Percentiles rank a stretch among this genome's conserved stretches.
These are phyloP conservation scores for Xylariaceae sp. DNA, from an alignment of 2,329 filamentous ascomycete species.

Conservation along the genomic window DNA sequence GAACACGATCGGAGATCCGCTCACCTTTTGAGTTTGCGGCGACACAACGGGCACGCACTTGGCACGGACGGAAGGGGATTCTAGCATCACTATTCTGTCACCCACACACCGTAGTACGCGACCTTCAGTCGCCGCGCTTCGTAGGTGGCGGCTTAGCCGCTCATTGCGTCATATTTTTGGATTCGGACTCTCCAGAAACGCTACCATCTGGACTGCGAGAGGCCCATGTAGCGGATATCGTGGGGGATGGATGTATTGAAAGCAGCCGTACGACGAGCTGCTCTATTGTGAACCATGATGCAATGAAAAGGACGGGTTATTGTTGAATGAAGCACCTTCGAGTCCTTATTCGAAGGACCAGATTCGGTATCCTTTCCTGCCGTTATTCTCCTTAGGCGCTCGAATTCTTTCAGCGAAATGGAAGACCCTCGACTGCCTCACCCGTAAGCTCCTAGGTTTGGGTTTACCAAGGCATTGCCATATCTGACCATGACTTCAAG, in stretches of 20 bases:
- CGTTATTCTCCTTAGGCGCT: background rate
- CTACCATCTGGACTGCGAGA: background rate
- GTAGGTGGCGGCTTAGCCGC: background rate
- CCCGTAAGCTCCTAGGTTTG: conserved; percentile 26
- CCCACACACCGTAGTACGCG: background rate
- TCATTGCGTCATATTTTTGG: background rate
- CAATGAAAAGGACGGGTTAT: background rate
- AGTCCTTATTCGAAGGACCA: background rate
- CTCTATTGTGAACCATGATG: background rate
- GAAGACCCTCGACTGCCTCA: conserved; percentile 20
- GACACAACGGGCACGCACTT: conserved; percentile 1
- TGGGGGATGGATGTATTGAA: background rate
- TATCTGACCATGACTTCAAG: conserved; percentile 28
- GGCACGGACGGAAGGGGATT: background rate
- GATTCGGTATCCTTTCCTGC: background rate
- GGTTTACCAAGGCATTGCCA: background rate
- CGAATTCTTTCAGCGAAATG: conserved; percentile 15
- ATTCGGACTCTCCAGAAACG: background rate
- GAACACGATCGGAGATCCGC: conserved; percentile 1
- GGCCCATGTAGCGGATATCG: background rate
- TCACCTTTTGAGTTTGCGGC: conserved; percentile 8
- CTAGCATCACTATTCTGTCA: background rate
- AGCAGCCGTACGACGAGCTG: background rate
- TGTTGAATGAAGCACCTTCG: background rate
- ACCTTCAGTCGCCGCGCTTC: background rate